Base-by-base conservation (phyloP, 2,329 filamentous ascomycete species). In the Drechmeria coniospora region DNA sequence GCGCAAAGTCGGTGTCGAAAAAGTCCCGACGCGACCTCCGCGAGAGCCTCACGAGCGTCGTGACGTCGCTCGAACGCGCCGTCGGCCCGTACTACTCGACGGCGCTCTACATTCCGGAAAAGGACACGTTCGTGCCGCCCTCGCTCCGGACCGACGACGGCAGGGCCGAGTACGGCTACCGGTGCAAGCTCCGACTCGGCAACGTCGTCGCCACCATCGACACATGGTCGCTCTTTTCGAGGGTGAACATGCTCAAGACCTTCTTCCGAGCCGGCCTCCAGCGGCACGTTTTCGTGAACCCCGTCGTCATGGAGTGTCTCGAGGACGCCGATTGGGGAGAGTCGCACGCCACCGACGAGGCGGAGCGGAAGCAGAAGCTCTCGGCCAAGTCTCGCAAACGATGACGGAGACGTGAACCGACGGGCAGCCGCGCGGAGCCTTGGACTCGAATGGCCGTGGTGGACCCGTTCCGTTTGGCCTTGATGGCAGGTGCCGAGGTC, bases 21-120 rank as follows among this genome's bases (percentile, higher is more conserved):
- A 60, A 58, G 34, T 52, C 60, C 23, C 57, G 64, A 10, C 54
- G 57, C 15, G 54, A 60, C 17, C 46, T 68, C 12, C 60, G 65
- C 19, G 51, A 59, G 16, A 57, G 51, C 13, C 60, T 70, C 20
- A 47, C 50, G 24, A 68, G 63, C 40, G 61, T 69, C 25, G 53
- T 65, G 23, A 68, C 63, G 1, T 69, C 65, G 2, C 51, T 70
- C 2, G 64, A 69, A 41, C 56, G 57, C 3, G 60, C 63, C 22
- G 62, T 63, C 22, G 66, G 66, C 0, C 66, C 66, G 0, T 61
- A 56, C 19, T 71, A 68, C 39, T 67, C 65, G 6, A 65, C 58
- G 1, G 61, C 65, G 2, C 30, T 53, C 38, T 43, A 50, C 42
- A 20, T 53, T 31, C 51, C 51, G 5, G 50, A 51, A 15, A 50